Evolutionary conservation across 768 basidiomycete genomes (phyloP).

Genomic region (Phylloporus sp.): DNA sequence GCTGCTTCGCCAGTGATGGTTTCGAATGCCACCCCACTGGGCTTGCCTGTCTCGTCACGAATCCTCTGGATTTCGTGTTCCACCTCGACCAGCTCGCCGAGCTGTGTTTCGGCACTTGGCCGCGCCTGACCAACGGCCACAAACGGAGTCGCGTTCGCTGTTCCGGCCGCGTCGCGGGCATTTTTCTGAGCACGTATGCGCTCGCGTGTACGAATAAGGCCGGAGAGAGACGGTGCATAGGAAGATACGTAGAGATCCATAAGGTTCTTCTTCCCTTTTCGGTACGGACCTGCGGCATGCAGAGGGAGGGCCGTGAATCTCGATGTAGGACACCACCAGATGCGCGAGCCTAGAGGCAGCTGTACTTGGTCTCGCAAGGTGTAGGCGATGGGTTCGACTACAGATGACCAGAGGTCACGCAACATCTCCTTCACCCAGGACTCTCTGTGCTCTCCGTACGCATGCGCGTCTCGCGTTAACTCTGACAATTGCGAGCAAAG

Average conservation of each 20-base stretch:
- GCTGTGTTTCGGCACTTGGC: neutral
- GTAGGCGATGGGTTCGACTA: neutral
- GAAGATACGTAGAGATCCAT: neutral
- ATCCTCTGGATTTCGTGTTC: neutral
- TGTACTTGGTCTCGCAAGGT: neutral
- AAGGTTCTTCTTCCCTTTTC: neutral
- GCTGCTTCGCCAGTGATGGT: neutral
- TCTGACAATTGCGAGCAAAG: too few relatives aligned
- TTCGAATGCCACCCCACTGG: neutral
- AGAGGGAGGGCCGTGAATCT: neutral
- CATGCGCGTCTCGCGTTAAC: neutral
- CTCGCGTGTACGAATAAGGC: neutral
- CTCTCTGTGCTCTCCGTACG: neutral
- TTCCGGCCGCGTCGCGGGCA: neutral
- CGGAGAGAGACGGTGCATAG: neutral
- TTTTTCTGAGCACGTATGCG: neutral
- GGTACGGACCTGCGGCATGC: neutral
- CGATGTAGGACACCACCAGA: neutral
- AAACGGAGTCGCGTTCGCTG: neutral
- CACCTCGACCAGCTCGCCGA: neutral
- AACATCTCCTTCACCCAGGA: neutral
- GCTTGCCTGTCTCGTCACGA: neutral
- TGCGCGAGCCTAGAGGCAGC: neutral
- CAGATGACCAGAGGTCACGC: neutral
- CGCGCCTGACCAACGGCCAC: neutral